Percentiles rank a stretch among this genome's conserved stretches.
phyloP scores from a whole-genome alignment of 192 early-diverging fungal genomes.

The Paraglomus brasilianum region DNA sequence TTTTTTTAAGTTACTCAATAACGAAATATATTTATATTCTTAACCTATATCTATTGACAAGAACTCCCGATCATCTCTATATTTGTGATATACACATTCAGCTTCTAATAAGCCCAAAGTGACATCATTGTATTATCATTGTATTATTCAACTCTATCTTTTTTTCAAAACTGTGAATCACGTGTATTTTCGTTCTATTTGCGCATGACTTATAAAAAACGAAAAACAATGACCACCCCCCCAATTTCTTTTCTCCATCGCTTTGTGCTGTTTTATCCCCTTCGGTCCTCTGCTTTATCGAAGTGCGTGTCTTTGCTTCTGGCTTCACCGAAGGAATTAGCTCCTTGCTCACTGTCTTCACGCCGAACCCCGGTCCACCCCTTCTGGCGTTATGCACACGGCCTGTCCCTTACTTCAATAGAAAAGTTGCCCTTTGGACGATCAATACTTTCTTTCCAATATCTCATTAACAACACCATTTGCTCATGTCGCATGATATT shows the following conservation, averaged over 20 bases:
- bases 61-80: too few relatives aligned
- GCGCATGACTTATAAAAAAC: background rate
- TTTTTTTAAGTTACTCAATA: too few relatives aligned
- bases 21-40: too few relatives aligned
- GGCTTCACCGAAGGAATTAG: background rate
- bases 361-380: background rate
- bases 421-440: background rate
- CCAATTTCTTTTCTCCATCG: conserved; percentile 5
- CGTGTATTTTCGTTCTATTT: too few relatives aligned
- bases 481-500: conserved; percentile 8
- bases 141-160: too few relatives aligned
- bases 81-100: too few relatives aligned
- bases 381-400: conserved; percentile 1
- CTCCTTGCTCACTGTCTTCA: background rate
- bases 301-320: conserved; percentile 1
- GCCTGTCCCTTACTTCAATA: conserved; percentile 12
- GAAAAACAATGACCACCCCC: background rate
- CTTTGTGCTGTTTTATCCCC: background rate
- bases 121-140: too few relatives aligned
- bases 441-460: background rate
- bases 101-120: too few relatives aligned
- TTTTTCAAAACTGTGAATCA: too few relatives aligned
- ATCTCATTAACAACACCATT: background rate
- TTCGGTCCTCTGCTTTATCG: background rate
- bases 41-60: too few relatives aligned